A percentile compares a stretch with the other conserved stretches of the same genome.
phyloP scores from a whole-genome alignment of 2,329 filamentous ascomycete species.

The Colletotrichum falcatum region DNA sequence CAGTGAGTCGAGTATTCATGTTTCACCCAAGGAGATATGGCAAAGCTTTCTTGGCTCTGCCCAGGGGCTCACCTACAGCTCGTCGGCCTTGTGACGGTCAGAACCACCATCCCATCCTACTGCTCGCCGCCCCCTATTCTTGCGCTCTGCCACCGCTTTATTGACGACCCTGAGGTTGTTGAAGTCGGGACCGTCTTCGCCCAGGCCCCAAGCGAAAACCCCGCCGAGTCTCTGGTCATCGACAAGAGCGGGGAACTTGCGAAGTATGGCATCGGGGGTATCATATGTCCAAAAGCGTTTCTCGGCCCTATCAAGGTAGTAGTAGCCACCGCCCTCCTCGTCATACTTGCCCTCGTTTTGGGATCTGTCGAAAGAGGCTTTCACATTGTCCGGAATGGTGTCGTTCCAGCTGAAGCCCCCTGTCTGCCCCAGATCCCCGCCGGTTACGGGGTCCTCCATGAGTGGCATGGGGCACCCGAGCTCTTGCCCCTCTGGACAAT shows the following conservation, averaged over 20 bases:
- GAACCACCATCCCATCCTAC: not conserved
- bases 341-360: conserved; percentile 67
- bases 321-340: conserved; percentile 69
- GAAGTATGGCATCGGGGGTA: conserved; percentile 67
- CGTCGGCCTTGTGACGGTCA: conserved; percentile 26
- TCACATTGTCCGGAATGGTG: conserved; percentile 63
- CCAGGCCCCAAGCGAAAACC: conserved; percentile 81
- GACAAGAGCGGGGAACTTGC: conserved; percentile 73
- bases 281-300: conserved; percentile 82
- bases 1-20: conserved; percentile 34
- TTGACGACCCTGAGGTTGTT: conserved; percentile 53
- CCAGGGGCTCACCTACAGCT: conserved; percentile 38
- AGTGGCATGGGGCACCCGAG: conserved; percentile 66
- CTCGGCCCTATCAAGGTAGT: conserved; percentile 72
- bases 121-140: not conserved
- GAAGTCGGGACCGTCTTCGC: conserved; percentile 70
- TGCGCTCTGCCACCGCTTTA: conserved; percentile 43
- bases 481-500: conserved; percentile 54
- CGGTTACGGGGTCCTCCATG: conserved; percentile 69
- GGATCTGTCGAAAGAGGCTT: conserved; percentile 69
- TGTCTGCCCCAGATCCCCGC: conserved; percentile 67
- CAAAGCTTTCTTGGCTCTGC: conserved; percentile 18
- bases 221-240: conserved; percentile 70
- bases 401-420: conserved; percentile 72
- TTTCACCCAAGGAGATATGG: not conserved